These are phyloP conservation scores for Clarireedia hainanense DNA, from an alignment of 2,329 filamentous ascomycete species.

Conservation along the genomic window DNA sequence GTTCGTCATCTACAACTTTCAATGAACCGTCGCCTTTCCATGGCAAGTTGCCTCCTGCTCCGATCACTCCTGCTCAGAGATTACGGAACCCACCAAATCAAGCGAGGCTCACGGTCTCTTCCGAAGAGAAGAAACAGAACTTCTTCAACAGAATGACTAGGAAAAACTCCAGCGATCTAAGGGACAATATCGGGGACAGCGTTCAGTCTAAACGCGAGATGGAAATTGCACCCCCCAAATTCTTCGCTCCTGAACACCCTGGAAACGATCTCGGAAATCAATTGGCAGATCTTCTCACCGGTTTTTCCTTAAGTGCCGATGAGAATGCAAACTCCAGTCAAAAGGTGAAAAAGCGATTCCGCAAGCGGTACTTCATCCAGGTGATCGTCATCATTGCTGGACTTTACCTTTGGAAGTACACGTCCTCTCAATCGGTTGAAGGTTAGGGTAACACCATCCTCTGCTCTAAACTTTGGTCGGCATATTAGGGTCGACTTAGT, in stretches of 20 bases:
- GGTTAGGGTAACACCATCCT: no score
- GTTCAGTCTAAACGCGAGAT: background rate
- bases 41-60: conserved; percentile 62
- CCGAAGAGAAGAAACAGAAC: conserved; percentile 38
- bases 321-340: conserved; percentile 2
- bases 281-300: conserved; percentile 16
- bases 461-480: no score
- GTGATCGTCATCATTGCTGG: conserved; percentile 9
- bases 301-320: conserved; percentile 14
- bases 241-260: conserved; percentile 16
- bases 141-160: conserved; percentile 37
- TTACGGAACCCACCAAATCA: conserved; percentile 53
- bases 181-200: background rate
- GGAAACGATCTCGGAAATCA: conserved; percentile 13
- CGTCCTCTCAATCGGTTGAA: conserved; percentile 5
- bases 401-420: conserved; percentile 14
- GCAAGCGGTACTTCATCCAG: conserved; percentile 7
- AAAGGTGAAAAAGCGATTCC: background rate
- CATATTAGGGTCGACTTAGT: no score
- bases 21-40: conserved; percentile 46
- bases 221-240: conserved; percentile 3
- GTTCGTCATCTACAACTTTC: background rate
- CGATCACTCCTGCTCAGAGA: conserved; percentile 55
- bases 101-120: conserved; percentile 41
- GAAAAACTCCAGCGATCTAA: background rate